Base-by-base conservation (phyloP, 345 rosid genomes). In the Garcia nutans region DNA sequence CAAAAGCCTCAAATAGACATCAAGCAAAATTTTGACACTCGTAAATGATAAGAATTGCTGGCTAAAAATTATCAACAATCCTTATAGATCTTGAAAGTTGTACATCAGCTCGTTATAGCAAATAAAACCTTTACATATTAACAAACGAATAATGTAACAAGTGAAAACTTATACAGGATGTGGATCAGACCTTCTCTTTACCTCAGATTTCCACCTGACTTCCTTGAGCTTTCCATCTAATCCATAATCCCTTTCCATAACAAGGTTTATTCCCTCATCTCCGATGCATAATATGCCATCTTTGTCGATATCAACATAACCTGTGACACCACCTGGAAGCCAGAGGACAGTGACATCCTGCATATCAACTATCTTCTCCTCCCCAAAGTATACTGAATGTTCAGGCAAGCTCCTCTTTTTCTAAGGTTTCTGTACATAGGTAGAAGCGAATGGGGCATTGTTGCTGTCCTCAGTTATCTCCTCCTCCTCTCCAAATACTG, bases 171-270 rank as follows among this genome's bases (percentile, higher is more conserved):
- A 86, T 60, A 59, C 11, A 17, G 82, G 75, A 20, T 74, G 67
- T 16, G 79, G 86, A 73, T 85, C 78, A 16, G 85, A 49, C 97
- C 93, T 82, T 84, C 96, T 87, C 90, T 95, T 93, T 7, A 95
- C 77, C 87, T 95, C 97, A 0, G 99, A 62, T 79, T 90, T 92
- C 71, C 82, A 88, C 71, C 96, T 77, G n/a, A 95, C 94, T 74
- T 95, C 97, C 81, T 81, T 87, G 23, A 95, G 88, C 84, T 83
- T 87, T 62, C 99, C 99, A 83, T 95, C 97, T 17, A 82, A 20
- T 24, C 86, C 97, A 70, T 95, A 94, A 76, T 91, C 95, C 80
- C 97, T 89, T 74, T 94, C 97, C 95, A 94, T 90, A 55, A 88
- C 98, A 54, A 91, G 93, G 84, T 94, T 94, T 65, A 91, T 88